phyloP scores from a whole-genome alignment of 495 filamentous ascomycete species.

The Penicillium waksmanii region DNA sequence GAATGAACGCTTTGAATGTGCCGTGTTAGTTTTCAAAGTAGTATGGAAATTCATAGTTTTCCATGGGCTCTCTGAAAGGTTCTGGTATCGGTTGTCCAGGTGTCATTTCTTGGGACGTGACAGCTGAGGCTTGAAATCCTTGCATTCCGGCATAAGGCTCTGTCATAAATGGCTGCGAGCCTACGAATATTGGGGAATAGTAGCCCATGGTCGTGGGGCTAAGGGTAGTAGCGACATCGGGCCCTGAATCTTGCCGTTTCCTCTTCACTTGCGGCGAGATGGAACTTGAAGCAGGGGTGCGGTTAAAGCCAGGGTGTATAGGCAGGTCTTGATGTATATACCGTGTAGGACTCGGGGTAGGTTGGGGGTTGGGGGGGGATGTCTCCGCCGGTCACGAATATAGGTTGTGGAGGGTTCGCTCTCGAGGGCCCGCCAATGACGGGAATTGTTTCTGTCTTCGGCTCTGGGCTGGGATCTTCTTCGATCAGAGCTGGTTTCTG shows the following conservation, averaged over 20 bases:
- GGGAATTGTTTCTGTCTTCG: constrained; percentile 13
- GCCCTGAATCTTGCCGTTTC: constrained; percentile 24
- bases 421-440: constrained; percentile 5
- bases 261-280: constrained; percentile 25
- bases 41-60: constrained; percentile 32
- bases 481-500: constrained; percentile 18
- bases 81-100: constrained; percentile 16
- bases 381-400: constrained; percentile 5
- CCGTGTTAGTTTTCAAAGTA: constrained; percentile 30
- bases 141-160: constrained; percentile 28
- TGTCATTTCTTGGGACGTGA: constrained; percentile 11
- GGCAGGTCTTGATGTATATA: constrained; percentile 19
- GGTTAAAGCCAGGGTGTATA: constrained; percentile 12
- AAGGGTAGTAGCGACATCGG: constrained; percentile 24
- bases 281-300: constrained; percentile 1
- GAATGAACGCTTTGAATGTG: not conserved
- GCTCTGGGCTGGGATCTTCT: constrained; percentile 1
- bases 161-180: constrained; percentile 24
- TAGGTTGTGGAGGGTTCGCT: constrained; percentile 7
- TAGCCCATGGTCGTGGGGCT: constrained; percentile 22
- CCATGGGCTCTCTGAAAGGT: constrained; percentile 22
- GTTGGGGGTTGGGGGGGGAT: constrained; percentile 4
- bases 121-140: constrained; percentile 9
- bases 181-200: constrained; percentile 18
- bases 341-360: constrained; percentile 13